phyloP scores from a whole-genome alignment of 169 alveolate genomes.

The Eimeria acervulina region DNA sequence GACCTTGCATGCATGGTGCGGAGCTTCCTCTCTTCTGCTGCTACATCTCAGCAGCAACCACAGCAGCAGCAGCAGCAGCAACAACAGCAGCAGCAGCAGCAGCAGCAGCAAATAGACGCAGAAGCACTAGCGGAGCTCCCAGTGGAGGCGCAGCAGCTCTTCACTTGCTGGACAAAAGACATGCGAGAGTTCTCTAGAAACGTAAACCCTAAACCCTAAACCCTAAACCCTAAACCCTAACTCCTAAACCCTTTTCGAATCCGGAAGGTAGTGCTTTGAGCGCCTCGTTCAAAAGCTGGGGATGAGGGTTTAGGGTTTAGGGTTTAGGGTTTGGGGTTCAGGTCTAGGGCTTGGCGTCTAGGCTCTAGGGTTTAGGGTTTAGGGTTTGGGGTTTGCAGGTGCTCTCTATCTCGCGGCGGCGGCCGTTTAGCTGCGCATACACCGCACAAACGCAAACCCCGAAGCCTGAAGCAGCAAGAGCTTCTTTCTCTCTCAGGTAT shows the following conservation, averaged over 20 bases:
- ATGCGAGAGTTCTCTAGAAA: background rate
- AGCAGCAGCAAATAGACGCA: background rate
- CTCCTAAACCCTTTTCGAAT: too few species aligned
- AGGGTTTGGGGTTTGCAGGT: constrained; percentile 36
- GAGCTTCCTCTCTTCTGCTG: background rate
- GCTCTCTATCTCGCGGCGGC: background rate
- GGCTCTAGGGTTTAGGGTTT: background rate
- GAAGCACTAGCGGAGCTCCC: constrained; percentile 21
- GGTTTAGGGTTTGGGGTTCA: background rate
- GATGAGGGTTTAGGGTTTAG: background rate
- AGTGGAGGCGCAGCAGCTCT: background rate
- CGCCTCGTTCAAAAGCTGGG: background rate
- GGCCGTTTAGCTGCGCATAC: constrained; percentile 29
- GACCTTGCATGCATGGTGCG: background rate
- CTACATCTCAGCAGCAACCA: background rate
- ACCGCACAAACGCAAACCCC: background rate
- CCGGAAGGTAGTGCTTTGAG: too few species aligned
- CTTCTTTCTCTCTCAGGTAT: constrained; percentile 14
- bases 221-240: background rate
- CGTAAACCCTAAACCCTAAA: background rate
- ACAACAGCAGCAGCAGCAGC: constrained; percentile 1
- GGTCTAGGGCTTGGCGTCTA: background rate
- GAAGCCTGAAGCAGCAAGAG: background rate
- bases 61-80: constrained; percentile 6
- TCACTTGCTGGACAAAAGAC: background rate